A percentile compares a stretch with the other conserved stretches of the same genome.
Evolutionary conservation across 2,329 filamentous ascomycete species (phyloP).

Genomic region (Calonectria ilicicola): DNA sequence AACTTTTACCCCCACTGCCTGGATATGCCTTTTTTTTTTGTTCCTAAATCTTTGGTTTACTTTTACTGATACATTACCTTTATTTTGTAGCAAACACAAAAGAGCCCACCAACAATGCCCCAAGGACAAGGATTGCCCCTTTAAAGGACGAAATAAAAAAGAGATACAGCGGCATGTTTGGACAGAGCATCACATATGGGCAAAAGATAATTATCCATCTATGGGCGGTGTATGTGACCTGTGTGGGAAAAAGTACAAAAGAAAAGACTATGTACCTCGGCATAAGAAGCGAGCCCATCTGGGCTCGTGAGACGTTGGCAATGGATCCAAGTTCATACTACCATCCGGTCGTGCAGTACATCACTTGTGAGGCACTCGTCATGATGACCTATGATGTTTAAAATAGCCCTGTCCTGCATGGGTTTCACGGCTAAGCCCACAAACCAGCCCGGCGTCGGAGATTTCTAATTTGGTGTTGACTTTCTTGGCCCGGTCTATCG

Average conservation of each 20-base stretch:
- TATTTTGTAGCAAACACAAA: not conserved
- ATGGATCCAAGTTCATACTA: not conserved
- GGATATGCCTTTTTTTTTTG: not conserved
- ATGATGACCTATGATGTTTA: too few species aligned
- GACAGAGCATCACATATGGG: not conserved
- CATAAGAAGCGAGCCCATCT: not conserved
- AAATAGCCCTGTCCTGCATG: too few species aligned
- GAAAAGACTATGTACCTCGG: not conserved
- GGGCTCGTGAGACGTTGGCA: not conserved
- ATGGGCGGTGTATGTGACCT: not conserved
- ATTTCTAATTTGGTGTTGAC: too few species aligned
- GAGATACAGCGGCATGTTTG: not conserved
- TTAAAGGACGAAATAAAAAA: not conserved
- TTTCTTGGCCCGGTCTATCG: too few species aligned
- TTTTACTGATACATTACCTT: not conserved
- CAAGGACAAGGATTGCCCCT: not conserved
- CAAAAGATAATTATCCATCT: not conserved
- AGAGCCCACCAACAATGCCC: not conserved
- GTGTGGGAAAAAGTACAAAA: not conserved
- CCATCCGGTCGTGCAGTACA: not conserved
- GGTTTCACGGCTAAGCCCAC: too few species aligned
- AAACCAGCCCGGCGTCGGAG: too few species aligned
- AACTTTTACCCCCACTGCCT: too few species aligned
- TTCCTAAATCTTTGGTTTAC: too few species aligned
- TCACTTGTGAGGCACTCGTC: too few species aligned